Evolutionary conservation across 768 basidiomycete genomes (phyloP), one percentile per base, ranked within the genome.

Genomic region (Mycena amicta): DNA sequence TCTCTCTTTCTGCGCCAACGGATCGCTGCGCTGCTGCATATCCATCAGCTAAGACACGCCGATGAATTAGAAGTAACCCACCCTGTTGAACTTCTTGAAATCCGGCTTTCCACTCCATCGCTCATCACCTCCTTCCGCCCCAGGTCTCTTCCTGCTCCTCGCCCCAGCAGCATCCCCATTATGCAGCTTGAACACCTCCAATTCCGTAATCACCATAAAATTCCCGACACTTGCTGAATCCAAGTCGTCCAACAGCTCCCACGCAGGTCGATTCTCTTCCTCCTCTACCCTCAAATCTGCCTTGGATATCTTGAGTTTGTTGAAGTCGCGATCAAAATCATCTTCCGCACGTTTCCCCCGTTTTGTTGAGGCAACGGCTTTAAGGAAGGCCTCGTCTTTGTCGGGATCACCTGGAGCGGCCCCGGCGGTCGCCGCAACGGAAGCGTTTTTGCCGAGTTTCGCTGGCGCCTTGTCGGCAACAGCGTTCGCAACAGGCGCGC

Each of bases 81-180:
- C 87, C 81, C 84, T 85, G 62, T 83, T 89, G 65, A 92, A 93
- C 69, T 86, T 92, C 68, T 93, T 93, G 72, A 85, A 91, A 66
- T 93, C 84, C 0, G 82, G 81, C 47, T 75, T 74, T 1, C 82
- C 81, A 54, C 79, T 75, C 84, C 81, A 83, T 20, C 76, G 68
- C 2, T 70, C 56, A 53, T 67, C 68, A 8, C 13, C 43, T 16
- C 43, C 43, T 45, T 37, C 11, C 33, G 18, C 33, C 11, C 33
- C 33, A n/a, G n/a, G n/a, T n/a, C 26, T 57, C 68, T 16, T 33
- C 59, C n/a, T 37, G 20, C 60, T 39, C 50, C 69, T 61, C 58
- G 62, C 62, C 55, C 55, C 65, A 54, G 52, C 47, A 25, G 13
- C 43, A 13, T 55, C 45, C 40, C 54, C 55, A 18, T 67, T 63